Base-by-base conservation (phyloP, 1,139 yeast genomes). In the Suhomyces bribrorum region DNA sequence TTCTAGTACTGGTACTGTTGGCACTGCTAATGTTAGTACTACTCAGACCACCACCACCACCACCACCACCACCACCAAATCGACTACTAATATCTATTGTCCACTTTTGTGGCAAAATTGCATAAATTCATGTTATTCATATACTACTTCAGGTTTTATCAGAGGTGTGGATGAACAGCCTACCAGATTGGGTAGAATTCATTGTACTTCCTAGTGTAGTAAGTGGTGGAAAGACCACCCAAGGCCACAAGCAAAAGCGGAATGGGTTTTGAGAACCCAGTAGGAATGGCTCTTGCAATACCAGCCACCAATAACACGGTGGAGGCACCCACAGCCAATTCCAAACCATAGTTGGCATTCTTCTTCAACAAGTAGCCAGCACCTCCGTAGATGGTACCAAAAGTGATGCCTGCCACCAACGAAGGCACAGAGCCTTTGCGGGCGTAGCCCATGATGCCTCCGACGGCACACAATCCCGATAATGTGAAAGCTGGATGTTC, bases 391-490 rank as follows among this genome's bases (percentile, higher is more conserved):
- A 84, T 60, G 5, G 78, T 72, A 8, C 94, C 80, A 47, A 88
- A 72, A 0, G 83, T 68, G 7, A 83, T 54, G 23, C 97, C 97
- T 2, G 94, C 95, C 31, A 81, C 64, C 40, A 89, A 71, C 0
- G 96, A 88, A 15, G 96, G 95, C 26, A 83, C 54, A 2, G 96
- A 86, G 12, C 83, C 77, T 55, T 84, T 84, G 50, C 86, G 84
- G 70, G 73, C 57, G 61, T 68, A 86, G 29, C 95, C 95, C 62
- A 81, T 76, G 29, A 79, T 47, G 32, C 95, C 95, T 38, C 95
- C 95, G 43, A 77, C 63, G 45, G 85, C 75, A 54, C 87, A 75
- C 45, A 86, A 73, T n/a, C 83, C 88, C 24, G 90, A 79, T 54
- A 86, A 73, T 17, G 92, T 81, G 53, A 71, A 81, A 38, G 90